Evolutionary conservation across 352 stramenopile species (phyloP).

Genomic region (Phytophthora pseudosyringae): DNA sequence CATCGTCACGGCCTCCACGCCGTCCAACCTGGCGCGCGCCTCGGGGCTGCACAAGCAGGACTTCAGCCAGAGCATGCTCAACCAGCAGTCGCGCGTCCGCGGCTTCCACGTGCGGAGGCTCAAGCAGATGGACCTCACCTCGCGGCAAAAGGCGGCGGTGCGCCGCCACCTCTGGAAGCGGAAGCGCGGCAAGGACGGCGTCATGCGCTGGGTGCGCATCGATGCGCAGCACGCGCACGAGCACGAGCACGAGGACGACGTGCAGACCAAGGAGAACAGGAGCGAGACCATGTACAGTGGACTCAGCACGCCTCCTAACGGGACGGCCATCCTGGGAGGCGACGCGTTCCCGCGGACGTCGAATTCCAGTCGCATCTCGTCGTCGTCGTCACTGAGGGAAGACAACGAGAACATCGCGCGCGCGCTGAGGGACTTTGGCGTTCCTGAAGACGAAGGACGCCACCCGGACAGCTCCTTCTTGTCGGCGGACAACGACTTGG

Average conservation of each 20-base stretch:
- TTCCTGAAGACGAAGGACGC: conserved; percentile 41
- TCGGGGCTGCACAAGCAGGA: conserved; percentile 76
- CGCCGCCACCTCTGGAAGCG: conserved; percentile 79
- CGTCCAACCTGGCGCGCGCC: conserved; percentile 64
- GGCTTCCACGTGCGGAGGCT: conserved; percentile 86
- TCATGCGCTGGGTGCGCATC: conserved; percentile 85
- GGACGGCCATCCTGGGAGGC: conserved; percentile 41
- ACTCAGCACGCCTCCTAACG: conserved; percentile 56
- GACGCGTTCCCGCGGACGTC: conserved; percentile 29
- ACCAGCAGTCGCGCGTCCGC: conserved; percentile 81
- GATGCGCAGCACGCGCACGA: conserved; percentile 50
- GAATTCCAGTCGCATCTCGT: conserved; percentile 47
- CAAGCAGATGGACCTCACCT: conserved; percentile 88
- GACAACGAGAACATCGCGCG: conserved; percentile 78
- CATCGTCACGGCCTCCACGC: conserved; percentile 58
- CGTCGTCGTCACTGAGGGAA: conserved; percentile 62
- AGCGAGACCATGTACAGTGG: conserved; percentile 46
- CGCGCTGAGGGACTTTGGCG: conserved; percentile 81
- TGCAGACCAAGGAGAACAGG: conserved; percentile 32
- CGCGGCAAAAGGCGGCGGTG: conserved; percentile 80
- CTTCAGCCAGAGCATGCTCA: conserved; percentile 76
- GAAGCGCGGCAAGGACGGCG: conserved; percentile 72
- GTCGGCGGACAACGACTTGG: conserved; percentile 46
- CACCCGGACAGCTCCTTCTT: conserved; percentile 50
- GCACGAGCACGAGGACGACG: conserved; percentile 37